Evolutionary conservation across 768 basidiomycete species (phyloP).

Genomic region (Boletus subcaerulescens): DNA sequence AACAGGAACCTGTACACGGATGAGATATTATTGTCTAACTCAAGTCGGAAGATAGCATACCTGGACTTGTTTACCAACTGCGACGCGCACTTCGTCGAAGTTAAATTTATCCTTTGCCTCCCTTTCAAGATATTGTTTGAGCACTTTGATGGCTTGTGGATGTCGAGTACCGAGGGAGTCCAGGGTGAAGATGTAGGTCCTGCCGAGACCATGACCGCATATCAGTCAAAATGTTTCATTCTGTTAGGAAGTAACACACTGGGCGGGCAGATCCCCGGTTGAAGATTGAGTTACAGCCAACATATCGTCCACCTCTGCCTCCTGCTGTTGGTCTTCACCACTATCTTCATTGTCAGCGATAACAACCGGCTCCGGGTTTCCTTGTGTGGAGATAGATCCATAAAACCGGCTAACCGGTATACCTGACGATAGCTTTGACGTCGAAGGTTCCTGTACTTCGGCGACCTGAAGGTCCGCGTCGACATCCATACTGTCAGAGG

Average conservation of each 20-base stretch:
- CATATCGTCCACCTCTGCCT: constrained; percentile 33
- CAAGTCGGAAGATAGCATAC: constrained; percentile 36
- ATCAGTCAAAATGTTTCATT: background rate
- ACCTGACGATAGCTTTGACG: constrained; percentile 7
- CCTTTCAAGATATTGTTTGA: constrained; percentile 63
- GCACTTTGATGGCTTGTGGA: constrained; percentile 54
- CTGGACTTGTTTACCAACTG: constrained; percentile 48
- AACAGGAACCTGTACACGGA: constrained; percentile 62
- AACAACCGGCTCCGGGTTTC: background rate
- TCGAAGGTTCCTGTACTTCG: background rate
- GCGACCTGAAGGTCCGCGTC: constrained; percentile 6
- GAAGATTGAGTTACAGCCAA: constrained; percentile 19
- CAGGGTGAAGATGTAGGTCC: constrained; percentile 81
- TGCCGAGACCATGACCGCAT: constrained; percentile 24
- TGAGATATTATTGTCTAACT: background rate
- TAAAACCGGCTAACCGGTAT: constrained; percentile 27
- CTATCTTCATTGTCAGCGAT: constrained; percentile 25
- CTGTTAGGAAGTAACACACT: constrained; percentile 15
- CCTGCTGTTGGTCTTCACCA: constrained; percentile 29
- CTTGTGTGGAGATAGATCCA: background rate
- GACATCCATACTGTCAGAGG: constrained; percentile 29
- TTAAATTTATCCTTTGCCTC: constrained; percentile 78
- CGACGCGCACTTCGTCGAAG: constrained; percentile 34
- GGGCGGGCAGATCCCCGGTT: constrained; percentile 12
- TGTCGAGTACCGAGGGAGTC: constrained; percentile 87